Percentiles rank a stretch among this genome's conserved stretches.
phyloP scores from a whole-genome alignment of 345 rosid genomes.

The Carallia pectinifolia region DNA sequence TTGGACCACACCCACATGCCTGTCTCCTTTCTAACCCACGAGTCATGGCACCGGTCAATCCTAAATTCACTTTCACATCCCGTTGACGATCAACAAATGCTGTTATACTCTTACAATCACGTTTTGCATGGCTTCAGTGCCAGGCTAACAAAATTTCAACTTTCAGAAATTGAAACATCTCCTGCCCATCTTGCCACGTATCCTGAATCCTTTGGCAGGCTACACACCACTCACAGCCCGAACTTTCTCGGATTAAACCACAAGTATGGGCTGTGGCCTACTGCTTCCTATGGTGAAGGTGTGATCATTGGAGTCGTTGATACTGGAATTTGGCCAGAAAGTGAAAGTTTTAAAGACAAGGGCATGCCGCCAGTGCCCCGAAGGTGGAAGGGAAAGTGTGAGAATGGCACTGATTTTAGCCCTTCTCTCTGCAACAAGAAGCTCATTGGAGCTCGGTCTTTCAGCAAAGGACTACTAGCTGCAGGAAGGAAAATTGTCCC shows the following conservation, averaged over 20 bases:
- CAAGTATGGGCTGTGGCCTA: conserved; percentile 2
- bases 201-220: conserved; percentile 36
- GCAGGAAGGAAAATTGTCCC: conserved; percentile 23
- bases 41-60: conserved; percentile 30
- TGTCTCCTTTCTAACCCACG: conserved; percentile 27
- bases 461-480: conserved; percentile 23
- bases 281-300: conserved; percentile 17
- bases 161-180: conserved; percentile 37
- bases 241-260: conserved; percentile 41
- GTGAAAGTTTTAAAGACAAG: conserved; percentile 18
- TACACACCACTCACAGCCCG: conserved; percentile 40
- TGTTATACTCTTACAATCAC: conserved; percentile 42
- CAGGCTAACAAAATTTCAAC: conserved; percentile 41
- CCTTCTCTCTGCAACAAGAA: conserved; percentile 19
- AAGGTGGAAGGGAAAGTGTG: conserved; percentile 29
- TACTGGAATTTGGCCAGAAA: conserved; percentile 27
- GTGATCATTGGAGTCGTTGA: conserved; percentile 22
- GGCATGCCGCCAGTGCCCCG: conserved; percentile 17
- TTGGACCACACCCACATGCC: conserved; percentile 44
- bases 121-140: conserved; percentile 51
- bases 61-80: conserved; percentile 22
- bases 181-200: conserved; percentile 39
- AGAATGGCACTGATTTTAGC: conserved; percentile 15
- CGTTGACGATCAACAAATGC: conserved; percentile 7
- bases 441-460: conserved; percentile 26